A percentile compares a stretch with the other conserved stretches of the same genome.
Evolutionary conservation across 345 rosid species (phyloP).

Genomic region (Euclidium syriacum): DNA sequence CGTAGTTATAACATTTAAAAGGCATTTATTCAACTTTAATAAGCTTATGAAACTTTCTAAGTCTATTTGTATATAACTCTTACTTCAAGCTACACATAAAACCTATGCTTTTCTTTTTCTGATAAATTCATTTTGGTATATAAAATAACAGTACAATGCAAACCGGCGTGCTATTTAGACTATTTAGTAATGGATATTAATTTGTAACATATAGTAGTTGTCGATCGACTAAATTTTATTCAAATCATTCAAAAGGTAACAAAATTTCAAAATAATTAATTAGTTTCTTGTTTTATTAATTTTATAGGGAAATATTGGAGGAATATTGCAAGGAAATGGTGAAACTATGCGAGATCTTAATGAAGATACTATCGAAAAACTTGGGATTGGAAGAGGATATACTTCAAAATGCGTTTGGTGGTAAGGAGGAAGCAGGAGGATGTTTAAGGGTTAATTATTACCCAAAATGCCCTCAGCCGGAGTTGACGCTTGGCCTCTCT

Average conservation of each 20-base stretch:
- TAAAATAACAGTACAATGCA: neutral
- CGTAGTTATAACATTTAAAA: neutral
- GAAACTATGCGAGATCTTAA: conserved; percentile 45
- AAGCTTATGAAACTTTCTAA: neutral
- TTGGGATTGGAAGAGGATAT: conserved; percentile 49
- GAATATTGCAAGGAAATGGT: conserved; percentile 63
- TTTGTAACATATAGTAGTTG: neutral
- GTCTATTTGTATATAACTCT: neutral
- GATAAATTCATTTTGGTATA: neutral
- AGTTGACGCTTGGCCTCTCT: conserved; percentile 71
- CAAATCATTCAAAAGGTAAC: neutral
- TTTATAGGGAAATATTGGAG: conserved; percentile 56
- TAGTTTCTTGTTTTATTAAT: neutral
- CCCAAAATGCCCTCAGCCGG: conserved; percentile 87
- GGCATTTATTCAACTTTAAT: neutral
- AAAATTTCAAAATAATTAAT: neutral
- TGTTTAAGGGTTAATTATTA: conserved; percentile 82
- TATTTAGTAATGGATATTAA: neutral
- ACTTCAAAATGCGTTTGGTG: conserved; percentile 73
- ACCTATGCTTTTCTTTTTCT: neutral
- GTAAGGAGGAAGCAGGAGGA: conserved; percentile 52
- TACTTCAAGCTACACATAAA: neutral
- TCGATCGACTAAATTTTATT: neutral
- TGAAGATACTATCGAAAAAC: conserved; percentile 60
- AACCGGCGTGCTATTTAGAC: conserved; percentile 8